A percentile compares a stretch with the other conserved stretches of the same genome.
Evolutionary conservation across 805 yeast genomes (phyloP).

Genomic region (Huiozyma naganishii): DNA sequence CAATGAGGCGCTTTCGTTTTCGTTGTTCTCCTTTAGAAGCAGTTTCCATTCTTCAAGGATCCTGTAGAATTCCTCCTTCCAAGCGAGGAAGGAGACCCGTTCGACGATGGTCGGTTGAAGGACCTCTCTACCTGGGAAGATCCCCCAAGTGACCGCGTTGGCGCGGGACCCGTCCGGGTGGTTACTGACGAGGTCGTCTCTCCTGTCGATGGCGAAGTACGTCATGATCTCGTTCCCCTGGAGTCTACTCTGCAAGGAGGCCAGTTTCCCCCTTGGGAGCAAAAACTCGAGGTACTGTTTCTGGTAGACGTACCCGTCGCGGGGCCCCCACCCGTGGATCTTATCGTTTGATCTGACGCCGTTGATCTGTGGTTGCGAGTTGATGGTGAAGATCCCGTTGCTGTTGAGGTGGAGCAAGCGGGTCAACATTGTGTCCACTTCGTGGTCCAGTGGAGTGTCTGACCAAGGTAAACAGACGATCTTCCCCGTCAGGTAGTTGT

Average conservation of each 20-base stretch:
- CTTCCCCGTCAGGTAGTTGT: constrained; percentile 60
- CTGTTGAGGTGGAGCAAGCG: constrained; percentile 54
- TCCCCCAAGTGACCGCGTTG: constrained; percentile 97
- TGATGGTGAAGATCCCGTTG: constrained; percentile 67
- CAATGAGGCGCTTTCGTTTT: constrained; percentile 20
- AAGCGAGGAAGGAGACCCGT: constrained; percentile 80
- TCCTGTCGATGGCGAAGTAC: constrained; percentile 61
- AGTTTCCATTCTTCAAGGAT: constrained; percentile 73
- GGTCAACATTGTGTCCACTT: constrained; percentile 50
- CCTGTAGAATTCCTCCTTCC: constrained; percentile 92
- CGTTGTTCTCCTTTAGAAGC: constrained; percentile 33
- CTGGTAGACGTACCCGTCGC: constrained; percentile 85
- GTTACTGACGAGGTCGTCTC: constrained; percentile 53
- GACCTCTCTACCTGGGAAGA: constrained; percentile 90
- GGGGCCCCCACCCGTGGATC: constrained; percentile 91
- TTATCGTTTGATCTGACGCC: constrained; percentile 63
- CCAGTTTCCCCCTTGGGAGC: constrained; percentile 42
- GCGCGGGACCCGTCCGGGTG: constrained; percentile 60
- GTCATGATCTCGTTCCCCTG: constrained; percentile 45
- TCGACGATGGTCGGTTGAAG: constrained; percentile 95
- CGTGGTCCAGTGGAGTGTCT: constrained; percentile 77
- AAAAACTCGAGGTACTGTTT: constrained; percentile 86
- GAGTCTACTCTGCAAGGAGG: constrained; percentile 20
- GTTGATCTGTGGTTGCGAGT: constrained; percentile 89
- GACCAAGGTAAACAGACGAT: constrained; percentile 84